Base-by-base conservation (phyloP, 1,284 basidiomycete genomes). In the Trametes hirsuta region DNA sequence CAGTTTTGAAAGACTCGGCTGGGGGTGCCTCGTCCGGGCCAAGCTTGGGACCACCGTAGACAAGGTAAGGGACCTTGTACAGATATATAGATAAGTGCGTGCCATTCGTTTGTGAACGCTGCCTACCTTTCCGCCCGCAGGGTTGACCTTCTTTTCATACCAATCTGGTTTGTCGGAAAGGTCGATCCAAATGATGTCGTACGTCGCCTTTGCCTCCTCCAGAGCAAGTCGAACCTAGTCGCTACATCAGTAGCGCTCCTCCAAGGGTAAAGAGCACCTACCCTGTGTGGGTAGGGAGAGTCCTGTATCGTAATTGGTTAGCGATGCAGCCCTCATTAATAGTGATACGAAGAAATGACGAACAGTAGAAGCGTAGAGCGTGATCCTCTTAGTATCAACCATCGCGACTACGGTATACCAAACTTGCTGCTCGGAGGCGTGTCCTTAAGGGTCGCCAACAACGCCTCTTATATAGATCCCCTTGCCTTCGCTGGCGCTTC, bases 101-200 rank as follows among this genome's bases (percentile, higher is more conserved):
- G 36, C 6, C 14, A 39, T 3, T 24, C 22, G 21, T 2, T 10
- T 12, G 48, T 5, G 39, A 14, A 50, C 6, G 6, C 11, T 25
- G 11, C 59, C 25, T 21, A 84, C 85, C 77, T 87, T 86, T 71
- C 81, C 81, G 2, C 40, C 51, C 11, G n/a, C 84, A 2, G 83
- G 82, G 71, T 88, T 87, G 44, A 89, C 79, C 58, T 83, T 77
- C 2, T 81, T 77, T 0, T 81, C 79, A 68, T 85, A 87, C 86
- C 85, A 87, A 50, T 77, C 79, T 0, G 87, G 86, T 74, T 89
- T 90, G 76, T 86, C 83, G 63, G 70, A 59, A 39, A 89, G 71
- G 66, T 88, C 82, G 58, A 89, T 82, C 65, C 84, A 78, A 63
- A 77, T 84, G 37, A 77, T 72, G 39, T 77, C 80, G 67, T 77